Conservation (phyloP, 495 filamentous ascomycete genomes). For the Aspergillus wentii region DNA sequence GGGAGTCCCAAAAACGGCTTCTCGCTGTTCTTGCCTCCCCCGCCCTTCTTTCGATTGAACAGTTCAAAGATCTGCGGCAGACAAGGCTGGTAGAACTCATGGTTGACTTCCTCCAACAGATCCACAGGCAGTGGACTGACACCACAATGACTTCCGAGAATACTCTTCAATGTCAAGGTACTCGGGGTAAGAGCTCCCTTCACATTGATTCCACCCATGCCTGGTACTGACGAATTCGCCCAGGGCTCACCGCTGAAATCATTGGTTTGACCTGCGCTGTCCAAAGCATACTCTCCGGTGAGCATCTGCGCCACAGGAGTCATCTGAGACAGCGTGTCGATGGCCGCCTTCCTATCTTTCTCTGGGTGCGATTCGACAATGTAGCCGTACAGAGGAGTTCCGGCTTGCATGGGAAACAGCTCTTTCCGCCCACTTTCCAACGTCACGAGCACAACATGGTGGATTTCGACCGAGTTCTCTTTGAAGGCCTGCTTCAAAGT, state of each 20-base stretch:
- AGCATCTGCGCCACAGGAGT: slow-evolving; percentile 37
- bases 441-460: slow-evolving; percentile 39
- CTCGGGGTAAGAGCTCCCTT: slow-evolving; percentile 37
- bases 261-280: slow-evolving; percentile 25
- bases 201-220: slow-evolving; percentile 40
- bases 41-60: slow-evolving; percentile 34
- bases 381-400: slow-evolving; percentile 31
- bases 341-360: slow-evolving; percentile 12
- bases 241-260: slow-evolving; percentile 18
- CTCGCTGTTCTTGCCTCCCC: slow-evolving; percentile 1
- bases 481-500: slow-evolving; percentile 26
- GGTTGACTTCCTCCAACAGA: slow-evolving; percentile 34
- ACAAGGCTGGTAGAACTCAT: slow-evolving; percentile 44
- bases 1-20: slow-evolving; percentile 13
- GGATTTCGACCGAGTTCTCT: slow-evolving; percentile 25
- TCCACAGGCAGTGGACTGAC: slow-evolving; percentile 41
- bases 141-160: slow-evolving; percentile 41
- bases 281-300: slow-evolving; percentile 35
- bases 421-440: slow-evolving; percentile 45
- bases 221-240: slow-evolving; percentile 13
- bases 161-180: slow-evolving; percentile 42
- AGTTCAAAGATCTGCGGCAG: slow-evolving; percentile 39
- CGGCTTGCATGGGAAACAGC: slow-evolving; percentile 39
- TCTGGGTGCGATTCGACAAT: slow-evolving; percentile 25
- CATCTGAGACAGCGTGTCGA: slow-evolving; percentile 25